phyloP scores from a whole-genome alignment of 768 basidiomycete species.

The Hysterangium stoloniferum region DNA sequence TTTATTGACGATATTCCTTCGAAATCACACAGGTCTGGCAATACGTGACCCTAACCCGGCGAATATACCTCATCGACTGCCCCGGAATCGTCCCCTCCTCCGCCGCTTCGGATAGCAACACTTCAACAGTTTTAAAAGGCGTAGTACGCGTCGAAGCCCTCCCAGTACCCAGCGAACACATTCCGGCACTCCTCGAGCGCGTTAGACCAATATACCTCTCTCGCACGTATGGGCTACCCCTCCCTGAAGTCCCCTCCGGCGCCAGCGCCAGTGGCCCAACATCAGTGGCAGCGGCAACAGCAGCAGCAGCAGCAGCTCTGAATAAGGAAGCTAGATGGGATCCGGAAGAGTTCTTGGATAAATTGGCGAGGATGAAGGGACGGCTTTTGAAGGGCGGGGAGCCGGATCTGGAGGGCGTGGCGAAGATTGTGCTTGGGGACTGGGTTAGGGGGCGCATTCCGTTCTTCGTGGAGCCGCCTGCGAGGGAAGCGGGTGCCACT shows the following conservation, averaged over 20 bases:
- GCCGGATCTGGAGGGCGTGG: slow-evolving; percentile 84
- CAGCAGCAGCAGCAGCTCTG: too few species aligned
- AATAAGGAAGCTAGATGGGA: slow-evolving; percentile 42
- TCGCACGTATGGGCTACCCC: slow-evolving; percentile 68
- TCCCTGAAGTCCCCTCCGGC: slow-evolving; percentile 45
- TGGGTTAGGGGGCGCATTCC: slow-evolving; percentile 98
- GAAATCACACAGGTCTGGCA: slow-evolving; percentile 74
- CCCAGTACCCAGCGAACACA: slow-evolving; percentile 85
- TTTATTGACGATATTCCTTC: neutral
- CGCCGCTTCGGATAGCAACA: slow-evolving; percentile 74
- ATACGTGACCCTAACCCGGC: slow-evolving; percentile 93
- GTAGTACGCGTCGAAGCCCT: slow-evolving; percentile 95
- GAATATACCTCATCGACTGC: slow-evolving; percentile 98
- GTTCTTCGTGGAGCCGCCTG: slow-evolving; percentile 91
- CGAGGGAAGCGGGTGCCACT: slow-evolving; percentile 65
- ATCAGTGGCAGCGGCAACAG: too few species aligned
- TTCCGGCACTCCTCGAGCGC: slow-evolving; percentile 78
- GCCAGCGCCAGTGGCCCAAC: too few species aligned
- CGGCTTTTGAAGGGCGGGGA: slow-evolving; percentile 91
- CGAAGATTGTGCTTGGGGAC: slow-evolving; percentile 91
- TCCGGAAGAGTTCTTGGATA: slow-evolving; percentile 73
- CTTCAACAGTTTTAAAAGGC: slow-evolving; percentile 90
- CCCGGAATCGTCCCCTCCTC: slow-evolving; percentile 96
- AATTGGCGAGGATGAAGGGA: slow-evolving; percentile 85
- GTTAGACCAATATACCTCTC: slow-evolving; percentile 92